Evolutionary conservation across 139 green algal genomes (phyloP).

Genomic region (Tetradesmus obliquus): DNA sequence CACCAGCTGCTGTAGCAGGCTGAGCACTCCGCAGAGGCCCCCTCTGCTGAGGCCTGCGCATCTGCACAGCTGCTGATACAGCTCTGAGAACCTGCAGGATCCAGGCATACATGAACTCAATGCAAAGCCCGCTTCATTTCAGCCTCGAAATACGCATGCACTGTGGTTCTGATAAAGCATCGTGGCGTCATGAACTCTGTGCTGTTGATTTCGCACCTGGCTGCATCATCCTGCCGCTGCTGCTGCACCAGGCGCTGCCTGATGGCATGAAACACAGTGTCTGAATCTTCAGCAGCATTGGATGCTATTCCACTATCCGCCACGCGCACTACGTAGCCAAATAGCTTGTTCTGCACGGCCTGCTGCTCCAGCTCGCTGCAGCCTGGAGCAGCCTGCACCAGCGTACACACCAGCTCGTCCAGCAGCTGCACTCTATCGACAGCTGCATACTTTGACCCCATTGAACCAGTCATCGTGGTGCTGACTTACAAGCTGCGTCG

Average conservation of each 20-base stretch:
- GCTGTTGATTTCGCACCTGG: not conserved
- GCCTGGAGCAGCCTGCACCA: not conserved
- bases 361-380: conserved; percentile 23
- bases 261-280: conserved; percentile 23
- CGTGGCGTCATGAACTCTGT: not conserved
- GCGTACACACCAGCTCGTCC: not conserved
- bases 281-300: not conserved
- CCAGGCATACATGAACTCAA: no score
- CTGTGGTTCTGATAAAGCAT: no score
- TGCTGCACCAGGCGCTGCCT: conserved; percentile 37
- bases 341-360: not conserved
- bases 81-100: conserved; percentile 26
- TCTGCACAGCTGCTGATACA: conserved; percentile 20
- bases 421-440: conserved; percentile 9
- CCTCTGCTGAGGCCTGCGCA: conserved; percentile 13
- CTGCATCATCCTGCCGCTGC: conserved; percentile 26
- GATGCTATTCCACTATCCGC: conserved; percentile 9
- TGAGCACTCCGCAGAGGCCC: not conserved
- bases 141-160: no score
- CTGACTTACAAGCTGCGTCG: not conserved
- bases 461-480: not conserved
- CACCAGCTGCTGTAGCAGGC: conserved; percentile 36
- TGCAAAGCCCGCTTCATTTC: no score
- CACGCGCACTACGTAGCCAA: conserved; percentile 17
- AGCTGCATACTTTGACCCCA: not conserved